Percentiles rank a stretch among this genome's conserved stretches.
Evolutionary conservation across 2,329 filamentous ascomycete species (phyloP).

Genomic region (Colletotrichum cereale): DNA sequence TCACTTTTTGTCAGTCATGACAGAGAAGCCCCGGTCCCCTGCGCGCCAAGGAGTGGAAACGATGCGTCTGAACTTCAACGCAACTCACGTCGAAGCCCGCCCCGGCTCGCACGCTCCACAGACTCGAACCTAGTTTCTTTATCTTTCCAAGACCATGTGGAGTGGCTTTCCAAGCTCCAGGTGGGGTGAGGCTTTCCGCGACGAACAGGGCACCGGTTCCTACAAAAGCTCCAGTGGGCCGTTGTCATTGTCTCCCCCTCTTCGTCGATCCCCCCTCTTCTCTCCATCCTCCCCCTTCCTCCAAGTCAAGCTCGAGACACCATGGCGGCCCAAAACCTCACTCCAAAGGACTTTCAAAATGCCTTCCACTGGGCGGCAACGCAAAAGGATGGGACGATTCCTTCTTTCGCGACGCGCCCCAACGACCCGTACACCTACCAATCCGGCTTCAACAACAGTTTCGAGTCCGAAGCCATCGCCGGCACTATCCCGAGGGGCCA

Average conservation of each 20-base stretch:
- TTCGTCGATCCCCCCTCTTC: background rate
- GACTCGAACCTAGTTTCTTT: background rate
- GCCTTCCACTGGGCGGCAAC: conserved; percentile 71
- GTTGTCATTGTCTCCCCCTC: background rate
- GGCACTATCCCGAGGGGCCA: conserved; percentile 61
- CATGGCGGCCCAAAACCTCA: conserved; percentile 21
- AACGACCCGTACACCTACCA: conserved; percentile 65
- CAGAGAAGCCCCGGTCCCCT: conserved; percentile 3
- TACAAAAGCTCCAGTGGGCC: conserved; percentile 12
- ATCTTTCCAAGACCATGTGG: background rate
- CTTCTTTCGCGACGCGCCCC: conserved; percentile 61
- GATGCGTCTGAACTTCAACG: background rate
- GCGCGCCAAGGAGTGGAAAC: background rate
- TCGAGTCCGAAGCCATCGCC: conserved; percentile 60
- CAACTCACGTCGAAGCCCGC: background rate
- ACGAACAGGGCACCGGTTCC: background rate
- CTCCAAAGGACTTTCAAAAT: conserved; percentile 57
- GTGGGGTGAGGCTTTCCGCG: conserved; percentile 29
- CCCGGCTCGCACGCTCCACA: background rate
- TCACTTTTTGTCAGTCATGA: conserved; percentile 12
- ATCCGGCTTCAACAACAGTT: conserved; percentile 65
- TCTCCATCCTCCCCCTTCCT: background rate
- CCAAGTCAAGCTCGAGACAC: background rate
- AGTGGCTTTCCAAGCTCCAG: conserved; percentile 22
- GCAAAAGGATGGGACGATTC: conserved; percentile 67